Evolutionary conservation across 768 basidiomycete genomes (phyloP), one percentile per base, ranked within the genome.

Genomic region (Russula abietina): DNA sequence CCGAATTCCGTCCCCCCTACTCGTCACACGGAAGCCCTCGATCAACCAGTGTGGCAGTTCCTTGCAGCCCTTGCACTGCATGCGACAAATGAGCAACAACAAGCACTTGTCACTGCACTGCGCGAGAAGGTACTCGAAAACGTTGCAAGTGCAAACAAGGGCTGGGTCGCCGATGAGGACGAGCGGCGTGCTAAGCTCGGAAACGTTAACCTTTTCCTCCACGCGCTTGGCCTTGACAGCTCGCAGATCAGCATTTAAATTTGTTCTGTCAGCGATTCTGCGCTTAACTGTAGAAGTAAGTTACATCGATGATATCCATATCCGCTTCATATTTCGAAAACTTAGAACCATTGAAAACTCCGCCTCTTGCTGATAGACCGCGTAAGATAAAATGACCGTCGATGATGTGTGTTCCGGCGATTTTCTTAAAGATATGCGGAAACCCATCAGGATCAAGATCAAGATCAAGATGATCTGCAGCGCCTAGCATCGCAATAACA

Each of bases 31-130:
- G 89, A 90, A 71, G 78, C 82, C 61, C 79, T 89, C 59, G 93
- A 96, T 75, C 89, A 91, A 73, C 91, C 89, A 16, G 90, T 93
- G n/a, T 97, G 94, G 93, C 88, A 91, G 71, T 91, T 94, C 80
- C 81, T 97, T 39, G 91, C 93, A 8, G 86, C 92, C 2, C 76
- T 98, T 55, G 95, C 94, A 2, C 80, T 95, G 45, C 88, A 89
- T 67, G 90, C 93, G 14, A 83, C 84, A 53, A 79, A 84, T 48
- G 88, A 93, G 67, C 93, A 99, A 73, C 96, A 98, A 72, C 89
- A 91, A 66, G 77, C 84, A 50, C 81, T 99, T 52, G 95, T 99
- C 38, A 83, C 85, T 22, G 79, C 86, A 32, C 78, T 98, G 50
- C 86, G 94, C 61, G 96, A 98, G 72, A 95, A 97, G 77, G 89